phyloP scores from a whole-genome alignment of 768 basidiomycete genomes.

The Podaxis sp. region DNA sequence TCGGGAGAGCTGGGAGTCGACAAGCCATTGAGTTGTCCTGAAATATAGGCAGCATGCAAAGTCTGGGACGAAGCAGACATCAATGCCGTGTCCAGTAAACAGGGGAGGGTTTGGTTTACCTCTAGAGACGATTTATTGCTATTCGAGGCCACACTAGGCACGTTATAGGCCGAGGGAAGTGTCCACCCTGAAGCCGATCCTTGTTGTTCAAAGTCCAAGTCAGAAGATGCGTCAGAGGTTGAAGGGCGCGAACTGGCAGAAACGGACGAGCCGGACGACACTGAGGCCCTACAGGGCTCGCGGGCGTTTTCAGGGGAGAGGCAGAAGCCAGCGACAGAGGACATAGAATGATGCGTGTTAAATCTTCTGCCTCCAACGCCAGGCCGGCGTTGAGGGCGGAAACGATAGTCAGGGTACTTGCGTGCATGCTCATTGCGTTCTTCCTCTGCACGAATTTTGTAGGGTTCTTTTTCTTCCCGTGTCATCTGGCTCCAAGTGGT shows the following conservation, averaged over 20 bases:
- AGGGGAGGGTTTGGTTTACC: neutral
- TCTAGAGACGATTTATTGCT: neutral
- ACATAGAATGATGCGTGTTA: neutral
- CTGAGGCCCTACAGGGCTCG: neutral
- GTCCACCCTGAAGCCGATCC: neutral
- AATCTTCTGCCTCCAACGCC: neutral
- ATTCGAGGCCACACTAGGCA: neutral
- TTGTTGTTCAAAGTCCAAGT: neutral
- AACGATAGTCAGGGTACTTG: slow-evolving; percentile 60
- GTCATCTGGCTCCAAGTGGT: slow-evolving; percentile 68
- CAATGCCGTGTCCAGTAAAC: neutral
- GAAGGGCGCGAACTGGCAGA: neutral
- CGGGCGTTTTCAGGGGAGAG: neutral
- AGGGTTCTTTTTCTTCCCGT: slow-evolving; percentile 41
- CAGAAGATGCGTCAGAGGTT: neutral
- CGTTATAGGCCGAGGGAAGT: neutral
- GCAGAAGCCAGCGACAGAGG: neutral
- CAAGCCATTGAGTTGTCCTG: too few species aligned
- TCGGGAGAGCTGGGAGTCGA: neutral
- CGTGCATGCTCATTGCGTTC: slow-evolving; percentile 56
- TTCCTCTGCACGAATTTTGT: slow-evolving; percentile 46
- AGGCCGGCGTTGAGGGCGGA: slow-evolving; percentile 34
- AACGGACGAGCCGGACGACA: neutral
- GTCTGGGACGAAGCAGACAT: neutral
- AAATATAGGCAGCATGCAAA: neutral